phyloP scores from a whole-genome alignment of 2,329 filamentous ascomycete genomes.

The Hansfordia pulvinata region DNA sequence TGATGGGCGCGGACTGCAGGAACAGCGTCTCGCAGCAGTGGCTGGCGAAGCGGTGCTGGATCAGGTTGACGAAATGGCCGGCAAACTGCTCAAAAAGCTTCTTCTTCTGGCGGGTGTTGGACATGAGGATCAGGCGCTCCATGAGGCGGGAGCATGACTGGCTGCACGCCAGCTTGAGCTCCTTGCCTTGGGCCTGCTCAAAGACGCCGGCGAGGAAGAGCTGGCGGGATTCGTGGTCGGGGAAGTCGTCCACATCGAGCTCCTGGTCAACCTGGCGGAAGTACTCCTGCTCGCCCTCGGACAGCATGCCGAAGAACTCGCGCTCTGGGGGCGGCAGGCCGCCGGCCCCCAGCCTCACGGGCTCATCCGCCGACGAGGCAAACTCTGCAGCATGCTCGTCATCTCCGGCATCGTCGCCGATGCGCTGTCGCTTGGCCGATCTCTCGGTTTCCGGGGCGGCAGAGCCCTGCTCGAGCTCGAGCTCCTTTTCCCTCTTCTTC shows the following conservation, averaged over 20 bases:
- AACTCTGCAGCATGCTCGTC: conserved; percentile 6
- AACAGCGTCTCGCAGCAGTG: conserved; percentile 96
- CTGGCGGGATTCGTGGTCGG: conserved; percentile 55
- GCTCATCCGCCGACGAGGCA: conserved; percentile 6
- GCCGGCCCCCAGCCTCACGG: no score
- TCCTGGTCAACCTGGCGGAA: conserved; percentile 83
- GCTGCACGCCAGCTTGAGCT: conserved; percentile 89
- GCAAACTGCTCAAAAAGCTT: conserved; percentile 73
- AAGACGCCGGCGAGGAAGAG: conserved; percentile 73
- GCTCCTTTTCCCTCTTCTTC: conserved; percentile 13
- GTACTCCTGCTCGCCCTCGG: conserved; percentile 89
- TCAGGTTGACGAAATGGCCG: conserved; percentile 75
- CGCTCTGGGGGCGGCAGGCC: conserved; percentile 29
- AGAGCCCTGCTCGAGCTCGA: conserved; percentile 6
- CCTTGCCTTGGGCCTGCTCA: conserved; percentile 77
- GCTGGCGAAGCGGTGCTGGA: conserved; percentile 92
- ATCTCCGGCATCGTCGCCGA: conserved; percentile 9
- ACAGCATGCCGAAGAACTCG: conserved; percentile 86
- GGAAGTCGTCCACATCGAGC: conserved; percentile 82
- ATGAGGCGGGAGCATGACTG: conserved; percentile 89
- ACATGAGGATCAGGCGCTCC: conserved; percentile 79
- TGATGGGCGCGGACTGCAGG: conserved; percentile 63
- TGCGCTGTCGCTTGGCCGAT: conserved; percentile 13
- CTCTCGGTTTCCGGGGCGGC: no score
- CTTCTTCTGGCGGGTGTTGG: conserved; percentile 70